Evolutionary conservation across 345 rosid species (phyloP).

Genomic region (Bruguiera gymnorhiza): DNA sequence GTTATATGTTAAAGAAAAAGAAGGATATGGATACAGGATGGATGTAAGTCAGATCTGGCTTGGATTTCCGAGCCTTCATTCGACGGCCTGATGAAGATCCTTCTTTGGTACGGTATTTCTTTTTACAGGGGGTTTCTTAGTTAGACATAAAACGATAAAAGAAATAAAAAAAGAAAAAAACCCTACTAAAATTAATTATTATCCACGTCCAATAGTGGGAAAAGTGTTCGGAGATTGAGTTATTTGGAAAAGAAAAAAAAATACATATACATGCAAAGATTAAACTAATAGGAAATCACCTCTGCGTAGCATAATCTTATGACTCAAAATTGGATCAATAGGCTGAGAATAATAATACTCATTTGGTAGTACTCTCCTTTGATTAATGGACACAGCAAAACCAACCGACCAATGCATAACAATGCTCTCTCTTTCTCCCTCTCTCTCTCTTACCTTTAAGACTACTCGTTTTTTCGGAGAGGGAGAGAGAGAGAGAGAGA

Average conservation of each 20-base stretch:
- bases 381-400: not conserved
- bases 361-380: not conserved
- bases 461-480: not conserved
- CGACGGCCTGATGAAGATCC: not conserved
- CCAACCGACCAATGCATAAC: slow-evolving; percentile 23
- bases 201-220: too few relatives aligned
- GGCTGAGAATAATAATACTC: not conserved
- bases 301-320: slow-evolving; percentile 18
- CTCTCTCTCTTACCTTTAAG: not conserved
- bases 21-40: not conserved
- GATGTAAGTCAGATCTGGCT: slow-evolving; percentile 17
- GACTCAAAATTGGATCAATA: not conserved
- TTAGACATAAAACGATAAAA: not conserved
- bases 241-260: not conserved
- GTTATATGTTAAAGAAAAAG: not conserved
- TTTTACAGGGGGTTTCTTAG: not conserved
- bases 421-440: not conserved
- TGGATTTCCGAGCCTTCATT: slow-evolving; percentile 40
- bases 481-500: not conserved
- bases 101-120: slow-evolving; percentile 2
- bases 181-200: not conserved
- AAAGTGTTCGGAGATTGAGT: not conserved
- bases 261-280: slow-evolving; percentile 5
- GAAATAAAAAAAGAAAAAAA: too few relatives aligned
- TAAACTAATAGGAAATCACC: not conserved